phyloP scores from a whole-genome alignment of 306 rosid genomes.

The Aeschynomene evenia region DNA sequence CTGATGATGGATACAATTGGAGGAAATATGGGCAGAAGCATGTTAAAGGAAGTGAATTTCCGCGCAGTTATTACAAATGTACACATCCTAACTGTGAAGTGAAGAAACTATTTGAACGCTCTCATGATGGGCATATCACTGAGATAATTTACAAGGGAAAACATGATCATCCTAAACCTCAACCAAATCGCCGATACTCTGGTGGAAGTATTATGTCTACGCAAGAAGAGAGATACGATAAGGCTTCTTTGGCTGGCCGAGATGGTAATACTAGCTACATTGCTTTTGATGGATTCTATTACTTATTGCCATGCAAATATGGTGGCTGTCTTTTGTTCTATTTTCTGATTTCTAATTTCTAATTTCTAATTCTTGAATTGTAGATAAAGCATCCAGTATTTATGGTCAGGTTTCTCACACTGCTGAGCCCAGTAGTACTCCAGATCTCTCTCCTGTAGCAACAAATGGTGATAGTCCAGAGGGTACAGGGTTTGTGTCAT shows the following conservation, averaged over 20 bases:
- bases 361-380: conserved; percentile 31
- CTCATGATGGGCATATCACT: conserved; percentile 92
- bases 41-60: conserved; percentile 97
- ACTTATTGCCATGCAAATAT: conserved; percentile 1
- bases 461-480: conserved; percentile 63
- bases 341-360: conserved; percentile 23
- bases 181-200: conserved; percentile 84
- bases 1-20: conserved; percentile 99
- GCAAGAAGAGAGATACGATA: conserved; percentile 80
- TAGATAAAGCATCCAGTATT: conserved; percentile 56
- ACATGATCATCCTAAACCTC: conserved; percentile 99
- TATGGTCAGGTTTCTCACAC: conserved; percentile 57
- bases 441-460: conserved; percentile 58
- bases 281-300: conserved; percentile 24
- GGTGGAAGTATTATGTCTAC: conserved; percentile 52
- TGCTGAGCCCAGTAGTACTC: conserved; percentile 65
- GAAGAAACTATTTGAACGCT: conserved; percentile 93
- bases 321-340: neutral
- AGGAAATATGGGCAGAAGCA: conserved; percentile 96
- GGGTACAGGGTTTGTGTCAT: conserved; percentile 53
- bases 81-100: conserved; percentile 99
- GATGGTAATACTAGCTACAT: conserved; percentile 62
- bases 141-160: conserved; percentile 96
- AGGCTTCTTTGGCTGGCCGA: conserved; percentile 55
- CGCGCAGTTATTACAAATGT: conserved; percentile 98